Evolutionary conservation across 495 filamentous ascomycete genomes (phyloP).

Genomic region (Aspergillus olivimuriae): DNA sequence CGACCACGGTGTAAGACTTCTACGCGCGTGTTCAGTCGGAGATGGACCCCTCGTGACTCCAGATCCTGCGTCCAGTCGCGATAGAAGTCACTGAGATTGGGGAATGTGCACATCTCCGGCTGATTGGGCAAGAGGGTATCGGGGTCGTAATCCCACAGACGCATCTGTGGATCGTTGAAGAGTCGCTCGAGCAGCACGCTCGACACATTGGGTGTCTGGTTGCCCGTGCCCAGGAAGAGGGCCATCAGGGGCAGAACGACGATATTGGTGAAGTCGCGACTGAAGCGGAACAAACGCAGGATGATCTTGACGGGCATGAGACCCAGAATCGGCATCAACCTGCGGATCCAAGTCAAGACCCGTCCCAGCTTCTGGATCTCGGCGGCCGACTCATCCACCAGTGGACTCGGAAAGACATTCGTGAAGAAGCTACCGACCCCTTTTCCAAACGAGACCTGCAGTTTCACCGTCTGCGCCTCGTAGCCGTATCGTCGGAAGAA

Average conservation of each 20-base stretch:
- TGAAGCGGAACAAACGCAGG: slow-evolving; percentile 66
- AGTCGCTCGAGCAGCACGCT: slow-evolving; percentile 69
- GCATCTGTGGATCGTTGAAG: slow-evolving; percentile 66
- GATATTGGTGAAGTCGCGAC: slow-evolving; percentile 63
- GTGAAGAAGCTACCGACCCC: slow-evolving; percentile 68
- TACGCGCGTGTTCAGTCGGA: slow-evolving; percentile 59
- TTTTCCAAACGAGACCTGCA: slow-evolving; percentile 80
- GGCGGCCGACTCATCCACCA: slow-evolving; percentile 53
- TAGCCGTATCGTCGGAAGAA: slow-evolving; percentile 68
- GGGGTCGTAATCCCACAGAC: slow-evolving; percentile 67
- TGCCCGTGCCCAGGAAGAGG: slow-evolving; percentile 72
- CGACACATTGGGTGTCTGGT: slow-evolving; percentile 72
- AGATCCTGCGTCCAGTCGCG: slow-evolving; percentile 60
- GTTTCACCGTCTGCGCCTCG: slow-evolving; percentile 60
- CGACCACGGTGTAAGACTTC: slow-evolving; percentile 50
- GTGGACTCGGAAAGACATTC: slow-evolving; percentile 67
- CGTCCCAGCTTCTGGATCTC: slow-evolving; percentile 62
- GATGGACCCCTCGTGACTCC: slow-evolving; percentile 52
- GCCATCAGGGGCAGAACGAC: slow-evolving; percentile 72
- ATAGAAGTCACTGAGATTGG: slow-evolving; percentile 67
- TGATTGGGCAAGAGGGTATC: slow-evolving; percentile 64
- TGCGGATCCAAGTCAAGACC: slow-evolving; percentile 63
- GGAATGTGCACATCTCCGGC: slow-evolving; percentile 79
- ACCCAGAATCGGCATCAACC: slow-evolving; percentile 64
- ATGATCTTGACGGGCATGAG: slow-evolving; percentile 66